Conservation (phyloP, 2,329 filamentous ascomycete genomes). For the Aspergillus transmontanensis region DNA sequence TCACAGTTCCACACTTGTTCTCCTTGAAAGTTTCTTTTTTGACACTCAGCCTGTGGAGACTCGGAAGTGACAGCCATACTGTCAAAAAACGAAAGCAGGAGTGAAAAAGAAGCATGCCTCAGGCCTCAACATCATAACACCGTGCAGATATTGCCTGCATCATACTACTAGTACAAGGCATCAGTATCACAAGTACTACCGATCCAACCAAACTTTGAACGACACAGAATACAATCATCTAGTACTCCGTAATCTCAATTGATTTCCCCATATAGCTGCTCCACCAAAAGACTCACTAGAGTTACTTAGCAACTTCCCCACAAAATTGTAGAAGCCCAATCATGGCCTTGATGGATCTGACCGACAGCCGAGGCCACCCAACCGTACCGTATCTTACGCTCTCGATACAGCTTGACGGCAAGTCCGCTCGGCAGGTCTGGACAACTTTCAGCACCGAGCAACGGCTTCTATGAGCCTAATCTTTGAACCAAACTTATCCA, state of each 20-base stretch:
- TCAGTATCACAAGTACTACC: background rate
- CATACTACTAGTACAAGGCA: too few relatives aligned
- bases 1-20: background rate
- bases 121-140: too few relatives aligned
- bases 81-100: too few relatives aligned
- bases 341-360: background rate
- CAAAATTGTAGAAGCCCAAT: background rate
- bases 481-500: background rate
- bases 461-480: background rate
- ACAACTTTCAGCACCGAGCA: background rate
- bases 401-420: slow-evolving; percentile 24
- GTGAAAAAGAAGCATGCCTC: too few relatives aligned
- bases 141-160: too few relatives aligned
- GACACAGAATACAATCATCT: background rate
- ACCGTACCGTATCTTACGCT: slow-evolving; percentile 32
- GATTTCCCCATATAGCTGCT: background rate
- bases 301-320: background rate
- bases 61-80: background rate
- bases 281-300: background rate
- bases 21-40: background rate
- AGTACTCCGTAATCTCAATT: background rate
- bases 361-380: slow-evolving; percentile 27
- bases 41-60: background rate
- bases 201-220: background rate
- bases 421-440: slow-evolving; percentile 23